Evolutionary conservation across 73 alveolate species (phyloP).

Genomic region (Uronychia binucleata): DNA sequence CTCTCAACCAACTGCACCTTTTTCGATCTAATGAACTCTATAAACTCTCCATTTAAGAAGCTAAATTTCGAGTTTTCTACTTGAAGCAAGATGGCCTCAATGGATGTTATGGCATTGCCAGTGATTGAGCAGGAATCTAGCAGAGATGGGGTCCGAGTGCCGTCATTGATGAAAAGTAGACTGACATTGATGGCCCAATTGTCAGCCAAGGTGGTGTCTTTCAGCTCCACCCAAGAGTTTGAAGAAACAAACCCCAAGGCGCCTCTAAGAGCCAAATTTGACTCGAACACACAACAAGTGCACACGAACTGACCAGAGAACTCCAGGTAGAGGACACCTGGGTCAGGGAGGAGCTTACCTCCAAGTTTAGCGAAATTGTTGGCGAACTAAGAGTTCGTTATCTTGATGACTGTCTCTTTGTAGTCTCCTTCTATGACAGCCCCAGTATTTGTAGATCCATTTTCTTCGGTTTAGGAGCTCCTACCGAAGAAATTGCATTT

Average conservation of each 20-base stretch:
- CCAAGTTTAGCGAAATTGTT: background rate
- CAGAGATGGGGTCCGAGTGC: too few relatives aligned
- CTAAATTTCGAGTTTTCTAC: too few relatives aligned
- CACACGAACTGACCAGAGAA: background rate
- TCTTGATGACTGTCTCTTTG: background rate
- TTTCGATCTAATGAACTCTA: too few relatives aligned
- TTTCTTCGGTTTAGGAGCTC: background rate
- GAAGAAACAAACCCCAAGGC: background rate
- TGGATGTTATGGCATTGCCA: too few relatives aligned
- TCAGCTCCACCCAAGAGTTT: too few relatives aligned
- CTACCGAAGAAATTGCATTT: background rate
- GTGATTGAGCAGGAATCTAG: too few relatives aligned
- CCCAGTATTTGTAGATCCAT: background rate
- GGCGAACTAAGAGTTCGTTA: background rate
- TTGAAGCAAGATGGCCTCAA: too few relatives aligned
- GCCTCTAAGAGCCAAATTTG: background rate
- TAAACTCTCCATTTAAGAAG: too few relatives aligned
- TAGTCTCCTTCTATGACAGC: background rate
- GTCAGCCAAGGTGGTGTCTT: too few relatives aligned
- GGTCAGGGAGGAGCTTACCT: background rate
- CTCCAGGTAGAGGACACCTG: background rate
- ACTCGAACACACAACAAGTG: background rate
- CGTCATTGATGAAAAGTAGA: too few relatives aligned
- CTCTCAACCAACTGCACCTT: too few relatives aligned
- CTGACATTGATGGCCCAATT: too few relatives aligned